phyloP scores from a whole-genome alignment of 2,329 filamentous ascomycete species.

The Neobulgaria alba region DNA sequence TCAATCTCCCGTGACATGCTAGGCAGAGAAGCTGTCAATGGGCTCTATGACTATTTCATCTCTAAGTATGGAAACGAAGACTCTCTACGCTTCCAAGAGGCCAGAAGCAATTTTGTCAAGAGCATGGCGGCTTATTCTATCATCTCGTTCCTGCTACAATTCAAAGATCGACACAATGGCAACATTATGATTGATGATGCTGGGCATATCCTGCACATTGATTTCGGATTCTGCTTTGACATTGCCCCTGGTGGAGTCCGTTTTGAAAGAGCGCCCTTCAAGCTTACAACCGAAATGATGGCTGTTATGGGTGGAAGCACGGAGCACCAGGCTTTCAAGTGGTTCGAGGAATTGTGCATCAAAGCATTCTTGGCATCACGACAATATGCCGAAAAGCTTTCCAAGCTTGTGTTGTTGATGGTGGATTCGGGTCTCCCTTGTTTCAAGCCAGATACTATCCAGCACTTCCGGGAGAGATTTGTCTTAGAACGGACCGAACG shows the following conservation, averaged over 20 bases:
- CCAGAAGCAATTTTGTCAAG: slow-evolving; percentile 95
- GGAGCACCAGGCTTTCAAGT: slow-evolving; percentile 80
- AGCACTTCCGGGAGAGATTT: slow-evolving; percentile 87
- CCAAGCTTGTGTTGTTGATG: slow-evolving; percentile 88
- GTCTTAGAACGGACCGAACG: slow-evolving; percentile 85
- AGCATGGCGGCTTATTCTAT: slow-evolving; percentile 98
- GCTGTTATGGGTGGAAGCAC: slow-evolving; percentile 93
- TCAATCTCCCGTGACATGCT: slow-evolving; percentile 99
- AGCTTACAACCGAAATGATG: slow-evolving; percentile 94
- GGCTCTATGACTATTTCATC: slow-evolving; percentile 95
- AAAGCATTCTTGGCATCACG: slow-evolving; percentile 88
- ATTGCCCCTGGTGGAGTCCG: slow-evolving; percentile 95
- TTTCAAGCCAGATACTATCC: slow-evolving; percentile 93
- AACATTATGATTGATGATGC: slow-evolving; percentile 99
- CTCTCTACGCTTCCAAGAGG: slow-evolving; percentile 88
- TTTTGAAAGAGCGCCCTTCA: slow-evolving; percentile 97
- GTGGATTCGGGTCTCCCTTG: slow-evolving; percentile 92
- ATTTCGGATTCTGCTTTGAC: slow-evolving; percentile 99
- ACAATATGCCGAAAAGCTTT: slow-evolving; percentile 80
- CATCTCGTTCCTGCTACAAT: slow-evolving; percentile 92
- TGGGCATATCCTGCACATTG: slow-evolving; percentile 95
- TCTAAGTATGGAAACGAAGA: slow-evolving; percentile 97
- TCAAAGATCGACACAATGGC: slow-evolving; percentile 98
- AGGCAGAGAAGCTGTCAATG: slow-evolving; percentile 93
- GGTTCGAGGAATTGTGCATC: slow-evolving; percentile 93